Base-by-base conservation (phyloP, 83 land plant genomes). In the Picea engelmannii region DNA sequence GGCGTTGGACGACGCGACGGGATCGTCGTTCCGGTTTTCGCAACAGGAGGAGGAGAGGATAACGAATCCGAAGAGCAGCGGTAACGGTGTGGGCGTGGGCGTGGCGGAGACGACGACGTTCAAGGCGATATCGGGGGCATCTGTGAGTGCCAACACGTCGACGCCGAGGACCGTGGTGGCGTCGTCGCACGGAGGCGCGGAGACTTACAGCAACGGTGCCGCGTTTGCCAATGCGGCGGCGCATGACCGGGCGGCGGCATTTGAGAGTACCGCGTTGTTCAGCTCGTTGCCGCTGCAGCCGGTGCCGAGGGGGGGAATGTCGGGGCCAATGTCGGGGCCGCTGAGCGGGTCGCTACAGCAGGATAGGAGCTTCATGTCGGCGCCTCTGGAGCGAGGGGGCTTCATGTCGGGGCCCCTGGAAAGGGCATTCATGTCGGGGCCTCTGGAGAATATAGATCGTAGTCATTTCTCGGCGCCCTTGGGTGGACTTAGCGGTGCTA, bases 101-200 rank as follows among this genome's bases (percentile, higher is more conserved):
- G 44, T 60, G 2, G 38, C 81, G 3, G 69, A 66, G 78, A 94
- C 63, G 66, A 88, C 93, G 18, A 88, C 94, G 18, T 97, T 97
- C 85, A 86, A 87, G 81, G 81, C 99, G 17, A 97, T 97, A 52
- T 97, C 99, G 6, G 99, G 99, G 12, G 99, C 99, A 6, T 95
- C 99, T 1, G 98, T 97, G 20, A 92, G 96, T 70, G 99, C 99
- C 73, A 97, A 97, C 82, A 90, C 94, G 0, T 88, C 93, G 6
- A 96, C 95, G 25, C 92, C 95, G 10, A 83, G 89, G 58, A 88
- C 99, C 4, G 87, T 91, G 64, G 79, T 15, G 16, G 79, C 62
- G 62, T 27, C 64, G 24, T 10, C 38, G 8, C 42, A 78, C 55
- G 79, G 31, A 23, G 40, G 35, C 79, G 84, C 76, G 83, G 67